A percentile compares a stretch with the other conserved stretches of the same genome.
Conservation (phyloP, 495 filamentous ascomycete species). For the Pyronema omphalodes region DNA sequence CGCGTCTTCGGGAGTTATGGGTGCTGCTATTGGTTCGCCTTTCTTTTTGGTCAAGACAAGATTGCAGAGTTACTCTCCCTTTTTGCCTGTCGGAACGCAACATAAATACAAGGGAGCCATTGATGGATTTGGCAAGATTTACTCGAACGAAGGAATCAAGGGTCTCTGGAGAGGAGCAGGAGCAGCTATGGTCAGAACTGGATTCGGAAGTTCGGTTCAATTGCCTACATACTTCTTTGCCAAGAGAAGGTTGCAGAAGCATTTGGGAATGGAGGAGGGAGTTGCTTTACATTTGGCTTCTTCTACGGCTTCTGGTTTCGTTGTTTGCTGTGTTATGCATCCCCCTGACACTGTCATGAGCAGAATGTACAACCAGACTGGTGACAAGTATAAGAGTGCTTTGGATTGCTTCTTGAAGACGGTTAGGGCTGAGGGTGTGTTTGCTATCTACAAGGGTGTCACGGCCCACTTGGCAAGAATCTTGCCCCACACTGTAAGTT, state of each 20-base stretch:
- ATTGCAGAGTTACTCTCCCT: constrained; percentile 83
- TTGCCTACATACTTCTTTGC: constrained; percentile 97
- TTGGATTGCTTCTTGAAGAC: constrained; percentile 89
- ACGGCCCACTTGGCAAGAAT: constrained; percentile 89
- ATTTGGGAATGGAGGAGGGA: constrained; percentile 79
- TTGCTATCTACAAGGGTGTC: constrained; percentile 97
- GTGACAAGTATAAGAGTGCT: constrained; percentile 80
- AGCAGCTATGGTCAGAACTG: constrained; percentile 92
- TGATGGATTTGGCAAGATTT: constrained; percentile 69
- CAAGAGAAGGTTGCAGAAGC: constrained; percentile 62
- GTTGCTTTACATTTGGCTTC: constrained; percentile 75
- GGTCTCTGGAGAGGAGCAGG: constrained; percentile 79
- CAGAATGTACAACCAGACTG: constrained; percentile 96
- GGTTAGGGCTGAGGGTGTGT: constrained; percentile 68
- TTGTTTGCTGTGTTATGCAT: constrained; percentile 96
- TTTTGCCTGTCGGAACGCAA: constrained; percentile 88
- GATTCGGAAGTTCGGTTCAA: constrained; percentile 88
- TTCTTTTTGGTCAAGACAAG: constrained; percentile 99
- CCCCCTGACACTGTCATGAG: constrained; percentile 99
- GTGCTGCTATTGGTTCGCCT: constrained; percentile 76
- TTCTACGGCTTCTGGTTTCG: constrained; percentile 80
- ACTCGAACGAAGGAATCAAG: constrained; percentile 50
- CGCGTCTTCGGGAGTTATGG: constrained; percentile 70
- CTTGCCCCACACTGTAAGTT: constrained; percentile 66
- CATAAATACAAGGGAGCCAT: constrained; percentile 74